Evolutionary conservation across 371 early-diverging fungal genomes (phyloP).

Genomic region (Chytridiales sp.): DNA sequence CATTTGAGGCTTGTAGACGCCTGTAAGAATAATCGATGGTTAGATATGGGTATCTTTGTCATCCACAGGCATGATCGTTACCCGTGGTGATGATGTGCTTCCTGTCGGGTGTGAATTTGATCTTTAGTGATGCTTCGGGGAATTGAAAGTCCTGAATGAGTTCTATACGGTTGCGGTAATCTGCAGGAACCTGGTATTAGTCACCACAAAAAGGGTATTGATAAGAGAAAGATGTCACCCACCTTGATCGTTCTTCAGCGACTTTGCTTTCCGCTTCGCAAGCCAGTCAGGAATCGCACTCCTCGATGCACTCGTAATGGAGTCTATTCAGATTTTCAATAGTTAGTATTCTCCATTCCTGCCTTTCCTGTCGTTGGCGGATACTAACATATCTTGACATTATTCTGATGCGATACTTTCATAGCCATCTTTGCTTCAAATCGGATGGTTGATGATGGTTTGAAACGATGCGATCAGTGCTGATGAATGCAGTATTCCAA

Average conservation of each 20-base stretch:
- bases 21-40: conserved; percentile 28
- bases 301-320: conserved; percentile 81
- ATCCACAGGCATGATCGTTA: conserved; percentile 8
- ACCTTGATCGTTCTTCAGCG: conserved; percentile 87
- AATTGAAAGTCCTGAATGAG: conserved; percentile 97
- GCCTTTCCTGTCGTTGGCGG: too few relatives aligned
- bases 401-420: conserved; percentile 31
- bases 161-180: conserved; percentile 86
- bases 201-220: not conserved
- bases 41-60: not conserved
- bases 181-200: conserved; percentile 40
- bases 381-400: conserved; percentile 30
- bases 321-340: conserved; percentile 45
- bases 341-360: not conserved
- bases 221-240: conserved; percentile 11
- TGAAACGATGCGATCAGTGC: too few relatives aligned
- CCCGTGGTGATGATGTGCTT: conserved; percentile 91
- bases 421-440: conserved; percentile 8
- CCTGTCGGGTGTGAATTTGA: conserved; percentile 86
- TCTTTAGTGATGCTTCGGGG: conserved; percentile 89
- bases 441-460: too few relatives aligned
- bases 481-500: too few relatives aligned
- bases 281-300: conserved; percentile 95
- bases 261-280: conserved; percentile 76
- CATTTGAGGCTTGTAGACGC: conserved; percentile 97